Evolutionary conservation across 164 flowering plant species (phyloP).

Genomic region (Berberis vulgaris): DNA sequence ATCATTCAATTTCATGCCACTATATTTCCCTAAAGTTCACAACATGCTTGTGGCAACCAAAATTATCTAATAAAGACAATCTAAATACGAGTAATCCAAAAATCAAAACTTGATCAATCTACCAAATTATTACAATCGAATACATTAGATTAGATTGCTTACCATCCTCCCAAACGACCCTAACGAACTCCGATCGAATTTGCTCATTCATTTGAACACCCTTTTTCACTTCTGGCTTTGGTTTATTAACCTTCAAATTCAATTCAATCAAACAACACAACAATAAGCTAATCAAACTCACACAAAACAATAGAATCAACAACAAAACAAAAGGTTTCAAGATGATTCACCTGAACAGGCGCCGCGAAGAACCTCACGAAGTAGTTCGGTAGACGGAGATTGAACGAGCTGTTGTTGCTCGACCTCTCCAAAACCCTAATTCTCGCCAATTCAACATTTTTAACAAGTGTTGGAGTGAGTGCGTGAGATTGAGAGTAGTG

Average conservation of each 20-base stretch:
- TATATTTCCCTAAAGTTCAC: neutral
- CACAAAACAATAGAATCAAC: neutral
- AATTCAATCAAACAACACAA: neutral
- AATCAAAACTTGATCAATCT: neutral
- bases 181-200: slow-evolving; percentile 35
- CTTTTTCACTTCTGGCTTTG: slow-evolving; percentile 30
- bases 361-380: slow-evolving; percentile 49
- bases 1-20: no score
- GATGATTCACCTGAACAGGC: slow-evolving; percentile 43
- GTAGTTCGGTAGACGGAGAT: slow-evolving; percentile 13
- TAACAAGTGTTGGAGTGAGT: slow-evolving; percentile 3
- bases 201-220: slow-evolving; percentile 45
- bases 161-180: slow-evolving; percentile 74
- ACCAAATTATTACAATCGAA: neutral
- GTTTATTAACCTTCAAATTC: slow-evolving; percentile 25
- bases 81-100: no score
- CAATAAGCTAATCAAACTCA: neutral
- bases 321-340: no score
- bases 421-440: slow-evolving; percentile 11
- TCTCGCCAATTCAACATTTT: slow-evolving; percentile 1
- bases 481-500: slow-evolving; percentile 14
- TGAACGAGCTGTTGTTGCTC: slow-evolving; percentile 1
- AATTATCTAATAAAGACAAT: neutral
- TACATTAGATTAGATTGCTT: neutral
- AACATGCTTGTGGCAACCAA: neutral